These are phyloP conservation scores for Holtermanniella nyarrowii DNA, from an alignment of 768 basidiomycete genomes.

Conservation along the genomic window DNA sequence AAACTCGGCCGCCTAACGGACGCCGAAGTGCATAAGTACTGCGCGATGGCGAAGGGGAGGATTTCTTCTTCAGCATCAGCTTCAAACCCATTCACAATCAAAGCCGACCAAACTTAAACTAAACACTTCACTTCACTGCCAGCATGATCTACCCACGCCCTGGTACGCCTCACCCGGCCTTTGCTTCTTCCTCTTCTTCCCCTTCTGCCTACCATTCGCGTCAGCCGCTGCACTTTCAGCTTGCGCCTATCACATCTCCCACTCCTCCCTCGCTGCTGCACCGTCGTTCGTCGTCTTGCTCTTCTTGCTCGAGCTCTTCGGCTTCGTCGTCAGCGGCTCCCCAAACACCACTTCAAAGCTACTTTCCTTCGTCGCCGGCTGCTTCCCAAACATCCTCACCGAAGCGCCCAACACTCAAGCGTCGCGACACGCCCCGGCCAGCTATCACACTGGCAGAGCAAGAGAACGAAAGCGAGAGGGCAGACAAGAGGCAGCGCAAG, in stretches of 20 bases:
- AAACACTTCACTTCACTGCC: too few relatives aligned
- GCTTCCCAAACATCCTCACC: slow-evolving; percentile 1
- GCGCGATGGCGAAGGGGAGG: too few relatives aligned
- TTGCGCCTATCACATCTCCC: slow-evolving; percentile 9
- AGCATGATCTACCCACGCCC: background rate
- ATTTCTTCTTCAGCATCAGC: too few relatives aligned
- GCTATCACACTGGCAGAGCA: slow-evolving; percentile 3
- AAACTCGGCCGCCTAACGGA: too few relatives aligned
- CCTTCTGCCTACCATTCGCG: slow-evolving; percentile 6
- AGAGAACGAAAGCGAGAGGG: background rate
- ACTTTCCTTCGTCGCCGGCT: slow-evolving; percentile 2
- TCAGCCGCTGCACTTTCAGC: slow-evolving; percentile 21
- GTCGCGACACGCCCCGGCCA: slow-evolving; percentile 25
- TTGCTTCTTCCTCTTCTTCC: slow-evolving; percentile 2
- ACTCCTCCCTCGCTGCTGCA: slow-evolving; percentile 26
- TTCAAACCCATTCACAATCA: too few relatives aligned
- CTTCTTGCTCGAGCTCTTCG: slow-evolving; percentile 1
- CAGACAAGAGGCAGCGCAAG: too few relatives aligned
- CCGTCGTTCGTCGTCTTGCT: slow-evolving; percentile 8
- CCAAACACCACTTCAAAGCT: background rate
- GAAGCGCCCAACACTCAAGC: slow-evolving; percentile 14
- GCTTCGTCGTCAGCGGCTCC: slow-evolving; percentile 1
- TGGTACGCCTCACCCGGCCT: background rate
- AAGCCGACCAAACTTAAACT: too few relatives aligned
- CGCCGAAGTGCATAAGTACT: too few relatives aligned